Base-by-base conservation (phyloP, 345 rosid genomes). In the Adansonia digitata region DNA sequence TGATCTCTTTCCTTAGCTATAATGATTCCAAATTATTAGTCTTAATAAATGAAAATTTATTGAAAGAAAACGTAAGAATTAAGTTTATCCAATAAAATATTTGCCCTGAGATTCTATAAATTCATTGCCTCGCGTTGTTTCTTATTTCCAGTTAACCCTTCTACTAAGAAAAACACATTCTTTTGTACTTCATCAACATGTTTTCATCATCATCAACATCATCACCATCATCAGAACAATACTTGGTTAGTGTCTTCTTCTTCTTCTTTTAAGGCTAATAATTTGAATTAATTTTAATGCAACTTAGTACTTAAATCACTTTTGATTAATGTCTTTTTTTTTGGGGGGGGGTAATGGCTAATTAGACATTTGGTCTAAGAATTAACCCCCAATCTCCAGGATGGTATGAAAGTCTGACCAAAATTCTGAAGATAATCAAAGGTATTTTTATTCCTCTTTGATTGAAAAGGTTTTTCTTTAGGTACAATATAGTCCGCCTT, bases 391-490 rank as follows among this genome's bases (percentile, higher is more conserved):
- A 67, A 45, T 67, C 55, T 67, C 37, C 53, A 2, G 55, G 22
- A 43, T 67, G 71, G 71, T 14, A 45, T 26, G 24, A 26, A 67
- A 67, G 55, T 45, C 53, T 67, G 5, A 45, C 53, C 71, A 67
- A 67, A 45, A 18, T 67, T 27, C 15, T 45, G 37, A 66, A 66
- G 34, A 22, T 6, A 66, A 22, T 66, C 52, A 66, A 66, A 66
- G 51, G 71, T 51, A 7, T 49, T n/a, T n/a, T n/a, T n/a, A n/a
- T n/a, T n/a, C n/a, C n/a, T n/a, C n/a, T n/a, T n/a, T n/a, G n/a
- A n/a, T n/a, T n/a, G n/a, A n/a, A n/a, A n/a, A n/a, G n/a, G n/a
- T n/a, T n/a, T n/a, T n/a, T n/a, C n/a, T n/a, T n/a, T n/a, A n/a
- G n/a, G n/a, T n/a, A n/a, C n/a, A n/a, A n/a, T n/a, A n/a, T n/a